Evolutionary conservation across 768 basidiomycete species (phyloP).

Genomic region (Boletus subcaerulescens): DNA sequence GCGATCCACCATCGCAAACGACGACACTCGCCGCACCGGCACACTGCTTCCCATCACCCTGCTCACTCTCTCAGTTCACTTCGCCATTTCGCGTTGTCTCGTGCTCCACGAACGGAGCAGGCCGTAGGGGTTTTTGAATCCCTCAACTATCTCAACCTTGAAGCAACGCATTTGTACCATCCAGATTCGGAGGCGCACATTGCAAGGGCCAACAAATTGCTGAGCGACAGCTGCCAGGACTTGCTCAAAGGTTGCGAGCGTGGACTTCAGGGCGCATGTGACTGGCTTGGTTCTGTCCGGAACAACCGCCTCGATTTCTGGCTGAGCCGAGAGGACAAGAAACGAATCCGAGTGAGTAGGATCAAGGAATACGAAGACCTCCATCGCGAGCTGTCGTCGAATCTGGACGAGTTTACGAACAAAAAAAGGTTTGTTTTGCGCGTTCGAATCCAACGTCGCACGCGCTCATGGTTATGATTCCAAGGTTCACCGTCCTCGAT

Average conservation of each 20-base stretch:
- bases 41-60: constrained; percentile 18
- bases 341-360: constrained; percentile 30
- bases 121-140: constrained; percentile 76
- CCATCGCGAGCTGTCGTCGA: constrained; percentile 33
- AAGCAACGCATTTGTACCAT: constrained; percentile 51
- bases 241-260: constrained; percentile 44
- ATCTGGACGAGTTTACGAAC: constrained; percentile 45
- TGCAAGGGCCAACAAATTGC: constrained; percentile 39
- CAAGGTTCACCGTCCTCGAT: constrained; percentile 48
- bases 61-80: constrained; percentile 38
- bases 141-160: constrained; percentile 64
- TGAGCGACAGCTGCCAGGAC: constrained; percentile 52
- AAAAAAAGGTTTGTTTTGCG: constrained; percentile 48
- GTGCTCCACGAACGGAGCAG: constrained; percentile 38
- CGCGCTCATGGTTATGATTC: constrained; percentile 21
- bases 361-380: constrained; percentile 39
- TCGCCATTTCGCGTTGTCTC: constrained; percentile 36
- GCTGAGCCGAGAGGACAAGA: constrained; percentile 29
- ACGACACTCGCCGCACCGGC: constrained; percentile 5
- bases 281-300: constrained; percentile 49
- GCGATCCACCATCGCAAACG: constrained; percentile 1
- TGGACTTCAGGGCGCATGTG: constrained; percentile 40
- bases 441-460: background rate
- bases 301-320: constrained; percentile 38
- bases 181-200: constrained; percentile 44